Percentiles rank a stretch among this genome's conserved stretches.
Evolutionary conservation across 495 filamentous ascomycete species (phyloP).

Genomic region (Neurospora cerealis): DNA sequence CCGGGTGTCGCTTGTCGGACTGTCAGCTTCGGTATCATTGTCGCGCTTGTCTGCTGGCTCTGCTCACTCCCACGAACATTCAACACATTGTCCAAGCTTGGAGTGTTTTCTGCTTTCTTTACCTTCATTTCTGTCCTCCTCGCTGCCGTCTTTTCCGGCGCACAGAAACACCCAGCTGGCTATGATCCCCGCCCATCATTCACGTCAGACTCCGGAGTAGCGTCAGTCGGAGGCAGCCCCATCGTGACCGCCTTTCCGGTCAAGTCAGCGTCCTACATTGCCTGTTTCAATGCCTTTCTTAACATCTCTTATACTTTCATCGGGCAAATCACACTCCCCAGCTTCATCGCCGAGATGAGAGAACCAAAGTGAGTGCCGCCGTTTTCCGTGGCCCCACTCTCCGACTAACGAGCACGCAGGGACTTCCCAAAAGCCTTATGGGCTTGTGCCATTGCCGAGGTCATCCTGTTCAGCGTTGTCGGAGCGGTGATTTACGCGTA

Average conservation of each 20-base stretch:
- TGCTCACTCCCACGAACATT: conserved; percentile 79
- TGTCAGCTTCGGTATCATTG: conserved; percentile 60
- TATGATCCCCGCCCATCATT: conserved; percentile 41
- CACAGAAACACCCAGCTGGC: conserved; percentile 56
- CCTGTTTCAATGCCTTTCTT: conserved; percentile 70
- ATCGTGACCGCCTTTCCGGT: conserved; percentile 54
- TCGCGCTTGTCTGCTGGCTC: conserved; percentile 59
- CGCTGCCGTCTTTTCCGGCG: conserved; percentile 65
- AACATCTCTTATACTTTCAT: conserved; percentile 93
- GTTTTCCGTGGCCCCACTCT: background rate
- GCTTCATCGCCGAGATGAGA: conserved; percentile 89
- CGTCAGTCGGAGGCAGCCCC: conserved; percentile 42
- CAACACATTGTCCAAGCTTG: conserved; percentile 61
- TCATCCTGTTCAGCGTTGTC: conserved; percentile 70
- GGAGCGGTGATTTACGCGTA: conserved; percentile 70
- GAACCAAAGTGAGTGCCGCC: conserved; percentile 39
- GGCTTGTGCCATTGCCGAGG: conserved; percentile 74
- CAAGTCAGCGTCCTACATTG: conserved; percentile 66
- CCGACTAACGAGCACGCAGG: conserved; percentile 13
- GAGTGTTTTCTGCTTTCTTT: conserved; percentile 65
- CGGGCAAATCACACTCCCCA: conserved; percentile 82
- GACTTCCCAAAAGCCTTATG: conserved; percentile 88
- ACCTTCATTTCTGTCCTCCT: conserved; percentile 80
- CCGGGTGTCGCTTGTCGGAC: conserved; percentile 53
- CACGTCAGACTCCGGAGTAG: conserved; percentile 20